Evolutionary conservation across 192 early-diverging fungal genomes (phyloP).

Genomic region (Coemansia sp.): DNA sequence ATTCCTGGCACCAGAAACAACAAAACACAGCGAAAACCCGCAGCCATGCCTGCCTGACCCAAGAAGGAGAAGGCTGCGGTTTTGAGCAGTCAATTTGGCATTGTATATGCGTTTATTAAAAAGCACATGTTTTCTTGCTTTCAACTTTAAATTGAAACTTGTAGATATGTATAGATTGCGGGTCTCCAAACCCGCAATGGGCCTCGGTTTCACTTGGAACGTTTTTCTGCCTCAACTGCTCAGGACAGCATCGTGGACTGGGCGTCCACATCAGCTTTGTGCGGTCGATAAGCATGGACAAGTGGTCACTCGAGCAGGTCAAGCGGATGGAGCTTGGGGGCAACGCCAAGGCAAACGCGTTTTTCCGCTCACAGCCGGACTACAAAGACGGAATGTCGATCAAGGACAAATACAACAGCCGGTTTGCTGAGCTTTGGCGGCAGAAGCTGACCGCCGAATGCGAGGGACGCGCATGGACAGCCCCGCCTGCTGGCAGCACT

Average conservation of each 20-base stretch:
- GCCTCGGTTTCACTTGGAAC: slow-evolving; percentile 90
- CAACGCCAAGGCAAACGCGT: slow-evolving; percentile 80
- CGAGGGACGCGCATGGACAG: slow-evolving; percentile 60
- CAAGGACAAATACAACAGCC: slow-evolving; percentile 83
- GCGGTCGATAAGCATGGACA: slow-evolving; percentile 98
- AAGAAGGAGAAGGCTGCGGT: no score
- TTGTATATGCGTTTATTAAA: background rate
- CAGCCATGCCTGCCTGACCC: no score
- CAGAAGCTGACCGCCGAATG: slow-evolving; percentile 81
- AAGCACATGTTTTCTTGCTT: background rate
- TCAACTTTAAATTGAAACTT: no score
- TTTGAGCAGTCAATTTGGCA: background rate
- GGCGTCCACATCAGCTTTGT: slow-evolving; percentile 90
- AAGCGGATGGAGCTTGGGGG: slow-evolving; percentile 94
- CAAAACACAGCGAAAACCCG: background rate
- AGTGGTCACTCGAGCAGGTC: slow-evolving; percentile 92
- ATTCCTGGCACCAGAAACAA: no score
- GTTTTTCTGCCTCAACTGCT: slow-evolving; percentile 95
- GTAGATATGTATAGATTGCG: slow-evolving; percentile 88
- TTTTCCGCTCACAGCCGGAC: slow-evolving; percentile 81
- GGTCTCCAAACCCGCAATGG: slow-evolving; percentile 83
- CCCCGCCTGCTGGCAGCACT: slow-evolving; percentile 25
- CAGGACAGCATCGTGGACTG: slow-evolving; percentile 83
- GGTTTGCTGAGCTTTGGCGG: slow-evolving; percentile 82
- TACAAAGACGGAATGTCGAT: slow-evolving; percentile 74